These are phyloP conservation scores for Pluteus cervinus DNA, from an alignment of 768 basidiomycete genomes.

Conservation along the genomic window DNA sequence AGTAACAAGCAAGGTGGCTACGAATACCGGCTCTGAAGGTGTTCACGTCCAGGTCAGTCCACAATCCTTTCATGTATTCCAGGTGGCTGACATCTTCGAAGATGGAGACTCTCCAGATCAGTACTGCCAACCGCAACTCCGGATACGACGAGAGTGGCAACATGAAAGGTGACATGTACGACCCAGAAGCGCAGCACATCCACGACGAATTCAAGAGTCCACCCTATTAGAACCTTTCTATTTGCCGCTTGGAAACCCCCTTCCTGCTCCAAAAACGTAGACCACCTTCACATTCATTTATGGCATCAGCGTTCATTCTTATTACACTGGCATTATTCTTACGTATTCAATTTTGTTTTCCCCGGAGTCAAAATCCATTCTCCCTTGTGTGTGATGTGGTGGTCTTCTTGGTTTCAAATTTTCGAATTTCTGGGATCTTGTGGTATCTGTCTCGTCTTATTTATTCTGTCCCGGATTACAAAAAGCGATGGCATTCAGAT, in stretches of 20 bases:
- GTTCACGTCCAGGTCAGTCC: slow-evolving; percentile 54
- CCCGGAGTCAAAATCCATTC: too few species aligned
- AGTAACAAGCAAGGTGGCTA: slow-evolving; percentile 25
- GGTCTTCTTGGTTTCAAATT: background rate
- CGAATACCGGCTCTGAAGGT: slow-evolving; percentile 37
- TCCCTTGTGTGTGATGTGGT: background rate
- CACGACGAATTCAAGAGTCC: slow-evolving; percentile 62
- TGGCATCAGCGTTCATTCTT: background rate
- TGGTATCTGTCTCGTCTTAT: too few species aligned
- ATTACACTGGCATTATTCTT: background rate
- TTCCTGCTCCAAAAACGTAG: background rate
- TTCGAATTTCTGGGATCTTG: too few species aligned
- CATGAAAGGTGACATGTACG: slow-evolving; percentile 39
- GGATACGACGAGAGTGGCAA: slow-evolving; percentile 58
- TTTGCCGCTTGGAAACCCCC: slow-evolving; percentile 2
- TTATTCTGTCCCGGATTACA: too few species aligned
- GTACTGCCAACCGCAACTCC: slow-evolving; percentile 33
- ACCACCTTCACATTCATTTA: slow-evolving; percentile 4
- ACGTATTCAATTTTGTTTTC: too few species aligned
- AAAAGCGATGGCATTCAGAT: too few species aligned
- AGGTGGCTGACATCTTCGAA: slow-evolving; percentile 18
- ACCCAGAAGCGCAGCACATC: slow-evolving; percentile 55
- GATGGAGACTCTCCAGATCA: slow-evolving; percentile 64
- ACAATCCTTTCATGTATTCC: slow-evolving; percentile 1
- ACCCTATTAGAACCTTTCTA: slow-evolving; percentile 27